Evolutionary conservation across 2,329 filamentous ascomycete species (phyloP), one percentile per base, ranked within the genome.

Genomic region (Pseudogymnoascus sp.): DNA sequence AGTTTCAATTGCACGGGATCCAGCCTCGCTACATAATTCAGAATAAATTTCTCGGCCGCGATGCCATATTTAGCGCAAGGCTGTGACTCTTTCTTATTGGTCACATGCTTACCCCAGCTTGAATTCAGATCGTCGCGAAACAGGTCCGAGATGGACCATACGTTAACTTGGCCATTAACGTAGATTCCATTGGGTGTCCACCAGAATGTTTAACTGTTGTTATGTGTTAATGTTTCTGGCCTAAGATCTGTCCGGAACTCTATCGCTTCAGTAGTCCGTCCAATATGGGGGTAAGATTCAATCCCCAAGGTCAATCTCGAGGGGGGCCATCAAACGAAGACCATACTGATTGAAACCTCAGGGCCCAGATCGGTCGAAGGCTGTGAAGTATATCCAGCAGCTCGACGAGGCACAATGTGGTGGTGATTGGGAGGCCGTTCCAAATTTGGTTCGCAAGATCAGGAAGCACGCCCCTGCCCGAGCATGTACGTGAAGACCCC

Each of bases 361-460:
- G 51, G 51, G 51, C 51, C 51, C 51, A 63, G 71, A 74, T 74
- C 81, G 85, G 77, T 81, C 83, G 68, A 99, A 99, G 80, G 93
- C 87, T 67, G 83, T 83, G 69, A 85, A 87, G 74, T 97, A 97
- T 77, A 83, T 96, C 69, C 82, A 84, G 73, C 85, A 86, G 76
- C 85, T 99, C 72, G 91, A 97, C 75, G 83, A 87, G 69, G 92
- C 91, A 68, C 89, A 95, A 72, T 96, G 91, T 76, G 87, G 93
- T 71, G 92, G 89, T 62, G 87, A 87, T 75, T 99, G 95, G 95
- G 81, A 86, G 69, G 86, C 90, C 31, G 83, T 97, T 31, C 90
- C 91, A 26, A 93, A 97, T 78, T 83, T 96, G 67, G 87, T 95
- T 71, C 86, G 93, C 74, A 99, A 99, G 77, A 84, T 97, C 72